Evolutionary conservation across 257 asterid genomes (phyloP).

Genomic region (Salvia rosmarinus): DNA sequence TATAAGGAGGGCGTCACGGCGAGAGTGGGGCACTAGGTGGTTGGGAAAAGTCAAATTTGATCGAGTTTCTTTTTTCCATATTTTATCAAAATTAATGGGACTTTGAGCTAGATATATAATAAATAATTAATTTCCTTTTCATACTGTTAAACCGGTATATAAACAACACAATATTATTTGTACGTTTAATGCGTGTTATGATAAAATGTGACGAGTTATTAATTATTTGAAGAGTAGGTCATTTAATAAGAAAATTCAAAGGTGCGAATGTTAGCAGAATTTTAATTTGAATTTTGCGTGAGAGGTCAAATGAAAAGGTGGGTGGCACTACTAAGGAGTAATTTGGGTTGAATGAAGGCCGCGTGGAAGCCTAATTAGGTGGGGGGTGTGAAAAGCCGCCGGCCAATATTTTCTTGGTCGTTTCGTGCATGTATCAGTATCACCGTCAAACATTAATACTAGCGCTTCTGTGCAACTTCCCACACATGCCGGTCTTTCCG

Average conservation of each 20-base stretch:
- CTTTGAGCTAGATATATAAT: too few relatives aligned
- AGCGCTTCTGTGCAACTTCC: too few relatives aligned
- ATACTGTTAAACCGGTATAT: not conserved
- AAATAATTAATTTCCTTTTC: too few relatives aligned
- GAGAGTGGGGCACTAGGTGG: conserved; percentile 26
- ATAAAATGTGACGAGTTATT: not conserved
- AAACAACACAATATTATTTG: not conserved
- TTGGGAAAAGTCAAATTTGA: conserved; percentile 49
- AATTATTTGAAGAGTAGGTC: not conserved
- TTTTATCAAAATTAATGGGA: not conserved
- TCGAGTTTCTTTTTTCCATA: conserved; percentile 25
- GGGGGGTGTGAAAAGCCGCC: conserved; percentile 39
- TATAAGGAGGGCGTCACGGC: conserved; percentile 21
- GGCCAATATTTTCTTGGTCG: conserved; percentile 37
- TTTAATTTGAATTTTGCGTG: not conserved
- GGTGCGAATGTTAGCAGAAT: not conserved
- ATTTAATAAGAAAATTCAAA: conserved; percentile 1
- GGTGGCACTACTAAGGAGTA: not conserved
- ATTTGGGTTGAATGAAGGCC: conserved; percentile 19
- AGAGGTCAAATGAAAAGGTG: conserved; percentile 10
- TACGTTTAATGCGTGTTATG: not conserved
- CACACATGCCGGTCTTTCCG: too few relatives aligned
- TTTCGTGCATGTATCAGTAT: conserved; percentile 10
- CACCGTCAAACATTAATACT: conserved; percentile 34
- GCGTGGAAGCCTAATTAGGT: conserved; percentile 40